Conservation (phyloP, 208 protist species). For the Acanthamoeba sp. region DNA sequence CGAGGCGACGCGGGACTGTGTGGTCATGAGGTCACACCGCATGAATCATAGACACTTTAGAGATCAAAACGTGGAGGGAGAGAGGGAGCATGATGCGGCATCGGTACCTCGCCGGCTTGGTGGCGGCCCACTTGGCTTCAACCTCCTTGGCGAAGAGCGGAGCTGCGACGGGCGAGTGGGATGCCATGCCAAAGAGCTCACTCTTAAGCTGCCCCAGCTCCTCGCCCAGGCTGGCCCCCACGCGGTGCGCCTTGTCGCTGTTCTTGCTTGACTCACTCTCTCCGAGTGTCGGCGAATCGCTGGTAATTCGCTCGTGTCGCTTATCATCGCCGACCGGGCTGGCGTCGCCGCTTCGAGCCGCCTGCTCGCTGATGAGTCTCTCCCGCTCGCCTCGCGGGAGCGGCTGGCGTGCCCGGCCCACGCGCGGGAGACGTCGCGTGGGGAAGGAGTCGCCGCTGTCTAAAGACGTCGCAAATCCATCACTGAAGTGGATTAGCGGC, state of each 20-base stretch:
- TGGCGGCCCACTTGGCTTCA: constrained; percentile 33
- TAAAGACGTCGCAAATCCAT: neutral
- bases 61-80: no score
- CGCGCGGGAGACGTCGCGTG: neutral
- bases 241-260: neutral
- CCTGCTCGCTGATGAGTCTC: neutral
- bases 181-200: constrained; percentile 64
- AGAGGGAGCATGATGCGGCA: neutral
- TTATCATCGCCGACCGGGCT: neutral
- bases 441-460: neutral
- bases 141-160: constrained; percentile 61
- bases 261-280: no score
- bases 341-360: neutral
- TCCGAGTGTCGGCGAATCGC: no score
- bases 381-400: neutral
- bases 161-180: neutral
- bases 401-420: neutral
- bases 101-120: neutral
- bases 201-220: constrained; percentile 40
- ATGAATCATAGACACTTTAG: no score
- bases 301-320: no score
- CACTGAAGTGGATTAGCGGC: constrained; percentile 5
- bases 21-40: no score
- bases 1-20: neutral
- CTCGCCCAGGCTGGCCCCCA: no score